Evolutionary conservation across 768 basidiomycete species (phyloP).

Genomic region (Auriscalpium vulgare): DNA sequence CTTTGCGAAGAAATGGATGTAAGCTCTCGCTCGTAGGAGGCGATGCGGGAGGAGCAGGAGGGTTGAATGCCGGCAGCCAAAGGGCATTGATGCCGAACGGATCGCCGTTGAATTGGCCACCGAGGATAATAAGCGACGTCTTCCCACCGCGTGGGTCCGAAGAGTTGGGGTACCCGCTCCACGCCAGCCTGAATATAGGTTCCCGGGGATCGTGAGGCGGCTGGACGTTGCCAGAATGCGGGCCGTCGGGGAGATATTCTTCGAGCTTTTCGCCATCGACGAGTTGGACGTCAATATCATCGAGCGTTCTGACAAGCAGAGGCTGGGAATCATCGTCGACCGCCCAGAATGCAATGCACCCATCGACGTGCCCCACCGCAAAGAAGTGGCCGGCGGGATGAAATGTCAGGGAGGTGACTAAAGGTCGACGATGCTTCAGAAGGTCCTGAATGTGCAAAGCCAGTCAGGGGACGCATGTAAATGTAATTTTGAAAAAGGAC

Average conservation of each 20-base stretch:
- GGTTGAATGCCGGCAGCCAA: slow-evolving; percentile 59
- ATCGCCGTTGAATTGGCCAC: slow-evolving; percentile 54
- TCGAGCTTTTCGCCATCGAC: slow-evolving; percentile 45
- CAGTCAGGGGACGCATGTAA: neutral
- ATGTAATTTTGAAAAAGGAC: slow-evolving; percentile 6
- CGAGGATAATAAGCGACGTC: slow-evolving; percentile 67
- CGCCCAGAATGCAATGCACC: slow-evolving; percentile 79
- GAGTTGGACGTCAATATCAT: slow-evolving; percentile 45
- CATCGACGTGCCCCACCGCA: slow-evolving; percentile 75
- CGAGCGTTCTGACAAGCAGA: slow-evolving; percentile 63
- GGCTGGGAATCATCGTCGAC: slow-evolving; percentile 71
- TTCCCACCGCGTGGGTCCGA: slow-evolving; percentile 59
- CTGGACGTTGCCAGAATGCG: slow-evolving; percentile 18
- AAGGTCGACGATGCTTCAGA: slow-evolving; percentile 59
- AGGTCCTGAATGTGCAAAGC: slow-evolving; percentile 37
- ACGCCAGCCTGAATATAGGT: slow-evolving; percentile 80
- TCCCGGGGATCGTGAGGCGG: slow-evolving; percentile 35
- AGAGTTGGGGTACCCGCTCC: slow-evolving; percentile 71
- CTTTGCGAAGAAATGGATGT: slow-evolving; percentile 41
- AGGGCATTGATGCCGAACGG: slow-evolving; percentile 58
- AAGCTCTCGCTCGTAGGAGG: slow-evolving; percentile 16
- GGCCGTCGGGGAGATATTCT: slow-evolving; percentile 21
- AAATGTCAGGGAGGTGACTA: slow-evolving; percentile 64
- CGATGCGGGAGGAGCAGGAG: slow-evolving; percentile 35
- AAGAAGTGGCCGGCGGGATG: slow-evolving; percentile 74